Evolutionary conservation across 257 asterid species (phyloP), one percentile per base, ranked within the genome.

Genomic region (Nicotiana sylvestris): DNA sequence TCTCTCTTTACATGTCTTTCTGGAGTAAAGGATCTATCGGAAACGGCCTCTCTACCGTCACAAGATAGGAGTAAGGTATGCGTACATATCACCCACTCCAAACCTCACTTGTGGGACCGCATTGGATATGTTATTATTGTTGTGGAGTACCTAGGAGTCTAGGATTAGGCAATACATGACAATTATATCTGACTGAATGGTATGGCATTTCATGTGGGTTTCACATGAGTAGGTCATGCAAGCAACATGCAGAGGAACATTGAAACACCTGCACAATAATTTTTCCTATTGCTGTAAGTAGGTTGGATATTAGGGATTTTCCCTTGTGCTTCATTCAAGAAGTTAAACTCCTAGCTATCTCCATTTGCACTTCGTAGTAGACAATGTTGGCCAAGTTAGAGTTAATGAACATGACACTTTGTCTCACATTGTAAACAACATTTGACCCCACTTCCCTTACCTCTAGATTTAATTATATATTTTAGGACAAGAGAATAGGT

Each of bases 151-250:
- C 6, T 43, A 5, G 4, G 30, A 39, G 56, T 6, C 2, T 39
- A 6, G 46, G 10, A 74, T 2, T 21, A 74, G 2, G 9, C 62
- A 72, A 72, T 46, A 32, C 8, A 72, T 25, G 15, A 49, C 62
- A 74, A 74, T 43, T 43, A 49, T 9, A 49, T 74, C 13, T 46
- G 62, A 27, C 12, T 72, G 62, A 74, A 74, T 74, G 60, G 79
- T 74, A 74, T 74, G 79, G 79, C 8, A 12, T 25, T 21, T 49
- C 79, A 25, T 74, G 27, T 46, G 79, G 79, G 39, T 49, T 46
- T 49, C 79, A 74, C 79, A 74, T 74, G 62, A 74, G 79, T 74
- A 46, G 39, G 79, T 74, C 79, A 74, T 74, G 79, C 62, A 74
- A 74, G 62, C 30, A 12, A 49, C 79, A 74, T 49, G 79, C 62